These are phyloP conservation scores for Exophiala viscosa DNA, from an alignment of 2,329 filamentous ascomycete species.

Conservation along the genomic window DNA sequence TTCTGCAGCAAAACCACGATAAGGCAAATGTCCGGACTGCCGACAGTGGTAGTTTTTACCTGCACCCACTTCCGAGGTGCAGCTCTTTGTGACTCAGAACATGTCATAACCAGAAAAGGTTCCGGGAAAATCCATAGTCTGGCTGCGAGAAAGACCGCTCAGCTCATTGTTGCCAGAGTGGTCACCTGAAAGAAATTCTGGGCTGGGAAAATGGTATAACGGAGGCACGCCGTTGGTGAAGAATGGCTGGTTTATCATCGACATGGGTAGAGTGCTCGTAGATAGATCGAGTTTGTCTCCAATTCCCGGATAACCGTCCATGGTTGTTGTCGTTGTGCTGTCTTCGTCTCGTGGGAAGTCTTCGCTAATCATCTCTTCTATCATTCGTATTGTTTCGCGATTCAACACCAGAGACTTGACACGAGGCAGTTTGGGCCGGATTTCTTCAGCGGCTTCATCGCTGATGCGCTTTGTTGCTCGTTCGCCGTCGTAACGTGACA, in stretches of 20 bases:
- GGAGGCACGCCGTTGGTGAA: slow-evolving; percentile 1
- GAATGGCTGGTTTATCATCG: slow-evolving; percentile 5
- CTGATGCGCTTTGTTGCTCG: slow-evolving; percentile 2
- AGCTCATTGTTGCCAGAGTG: not conserved
- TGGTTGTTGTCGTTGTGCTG: not conserved
- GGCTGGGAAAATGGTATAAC: slow-evolving; percentile 4
- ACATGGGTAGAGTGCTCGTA: not conserved
- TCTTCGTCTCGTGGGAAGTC: slow-evolving; percentile 9
- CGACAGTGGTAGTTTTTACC: no score
- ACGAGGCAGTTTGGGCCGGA: slow-evolving; percentile 1
- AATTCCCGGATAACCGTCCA: not conserved
- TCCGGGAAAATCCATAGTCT: slow-evolving; percentile 5
- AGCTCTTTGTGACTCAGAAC: no score
- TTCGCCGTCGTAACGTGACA: not conserved
- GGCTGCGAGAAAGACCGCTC: not conserved
- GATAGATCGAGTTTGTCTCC: slow-evolving; percentile 5
- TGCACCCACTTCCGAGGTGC: no score
- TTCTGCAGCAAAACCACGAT: no score
- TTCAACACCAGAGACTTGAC: slow-evolving; percentile 10
- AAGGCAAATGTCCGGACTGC: no score
- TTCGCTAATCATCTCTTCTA: slow-evolving; percentile 10
- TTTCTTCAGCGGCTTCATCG: not conserved
- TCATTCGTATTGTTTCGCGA: slow-evolving; percentile 6
- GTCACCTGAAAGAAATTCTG: not conserved
- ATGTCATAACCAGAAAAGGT: slow-evolving; percentile 3